Conservation (phyloP, 257 asterid species). For the Perilla frutescens region DNA sequence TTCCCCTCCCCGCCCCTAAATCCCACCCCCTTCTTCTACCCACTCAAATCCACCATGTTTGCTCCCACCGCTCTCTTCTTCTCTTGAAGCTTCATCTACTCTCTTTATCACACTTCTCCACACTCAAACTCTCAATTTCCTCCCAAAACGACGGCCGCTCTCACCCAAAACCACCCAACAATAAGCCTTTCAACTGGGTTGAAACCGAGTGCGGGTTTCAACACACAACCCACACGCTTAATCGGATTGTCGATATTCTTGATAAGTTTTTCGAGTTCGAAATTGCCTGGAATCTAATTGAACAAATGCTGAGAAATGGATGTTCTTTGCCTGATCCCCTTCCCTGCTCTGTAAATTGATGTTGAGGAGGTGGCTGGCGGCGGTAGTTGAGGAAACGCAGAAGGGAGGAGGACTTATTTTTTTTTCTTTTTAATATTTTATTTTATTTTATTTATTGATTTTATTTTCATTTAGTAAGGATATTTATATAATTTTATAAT, state of each 20-base stretch:
- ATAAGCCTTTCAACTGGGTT: conserved; percentile 67
- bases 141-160: conserved; percentile 36
- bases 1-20: too few relatives aligned
- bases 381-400: too few relatives aligned
- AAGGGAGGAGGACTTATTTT: too few relatives aligned
- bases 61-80: conserved; percentile 41
- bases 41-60: conserved; percentile 39
- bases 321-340: conserved; percentile 65
- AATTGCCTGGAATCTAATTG: conserved; percentile 63
- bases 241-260: conserved; percentile 68
- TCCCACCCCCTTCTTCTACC: too few relatives aligned
- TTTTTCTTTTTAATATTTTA: too few relatives aligned
- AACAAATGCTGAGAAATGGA: conserved; percentile 50
- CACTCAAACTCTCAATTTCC: conserved; percentile 27
- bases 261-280: conserved; percentile 90
- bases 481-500: too few relatives aligned
- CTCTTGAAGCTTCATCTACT: conserved; percentile 40
- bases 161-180: conserved; percentile 28
- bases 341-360: too few relatives aligned
- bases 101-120: conserved; percentile 42
- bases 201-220: conserved; percentile 59
- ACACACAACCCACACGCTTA: conserved; percentile 74
- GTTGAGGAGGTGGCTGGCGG: too few relatives aligned
- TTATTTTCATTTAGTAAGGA: too few relatives aligned
- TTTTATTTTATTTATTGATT: too few relatives aligned